A percentile compares a stretch with the other conserved stretches of the same genome.
phyloP scores from a whole-genome alignment of 2,329 filamentous ascomycete species.

The Xylaria digitata region DNA sequence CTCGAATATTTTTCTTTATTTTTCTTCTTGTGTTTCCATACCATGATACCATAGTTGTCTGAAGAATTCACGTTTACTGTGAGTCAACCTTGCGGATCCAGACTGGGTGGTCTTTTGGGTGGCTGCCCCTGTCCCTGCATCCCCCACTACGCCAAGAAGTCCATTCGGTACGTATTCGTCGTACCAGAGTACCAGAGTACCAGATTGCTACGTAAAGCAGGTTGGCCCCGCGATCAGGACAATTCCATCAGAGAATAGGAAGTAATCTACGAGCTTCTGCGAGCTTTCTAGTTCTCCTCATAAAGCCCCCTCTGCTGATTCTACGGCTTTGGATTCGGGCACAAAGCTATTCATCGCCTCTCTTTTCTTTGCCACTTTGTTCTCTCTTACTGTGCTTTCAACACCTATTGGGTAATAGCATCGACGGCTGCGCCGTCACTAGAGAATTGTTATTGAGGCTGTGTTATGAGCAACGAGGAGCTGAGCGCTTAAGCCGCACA shows the following conservation, averaged over 20 bases:
- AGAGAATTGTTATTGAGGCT: constrained; percentile 37
- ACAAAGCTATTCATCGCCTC: not conserved
- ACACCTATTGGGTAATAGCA: constrained; percentile 16
- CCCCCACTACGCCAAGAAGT: constrained; percentile 27
- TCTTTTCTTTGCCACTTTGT: not conserved
- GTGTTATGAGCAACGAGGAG: constrained; percentile 37
- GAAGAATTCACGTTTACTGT: too few relatives aligned
- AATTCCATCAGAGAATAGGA: constrained; percentile 10
- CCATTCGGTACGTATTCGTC: constrained; percentile 5
- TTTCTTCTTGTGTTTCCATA: not conserved
- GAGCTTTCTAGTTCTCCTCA: not conserved
- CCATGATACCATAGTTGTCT: not conserved
- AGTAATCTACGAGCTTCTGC: not conserved
- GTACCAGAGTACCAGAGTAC: constrained; percentile 21
- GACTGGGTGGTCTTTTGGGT: constrained; percentile 6
- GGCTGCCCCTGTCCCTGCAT: constrained; percentile 32
- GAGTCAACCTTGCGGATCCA: not conserved
- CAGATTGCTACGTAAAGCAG: constrained; percentile 29
- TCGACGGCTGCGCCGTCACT: constrained; percentile 25
- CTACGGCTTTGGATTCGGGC: constrained; percentile 5
- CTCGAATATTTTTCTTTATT: not conserved
- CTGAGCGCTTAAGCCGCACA: constrained; percentile 33
- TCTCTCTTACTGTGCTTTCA: not conserved
- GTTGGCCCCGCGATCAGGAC: constrained; percentile 25
- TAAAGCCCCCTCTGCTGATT: not conserved